Conservation (phyloP, 495 filamentous ascomycete species). For the Talaromyces ruber region DNA sequence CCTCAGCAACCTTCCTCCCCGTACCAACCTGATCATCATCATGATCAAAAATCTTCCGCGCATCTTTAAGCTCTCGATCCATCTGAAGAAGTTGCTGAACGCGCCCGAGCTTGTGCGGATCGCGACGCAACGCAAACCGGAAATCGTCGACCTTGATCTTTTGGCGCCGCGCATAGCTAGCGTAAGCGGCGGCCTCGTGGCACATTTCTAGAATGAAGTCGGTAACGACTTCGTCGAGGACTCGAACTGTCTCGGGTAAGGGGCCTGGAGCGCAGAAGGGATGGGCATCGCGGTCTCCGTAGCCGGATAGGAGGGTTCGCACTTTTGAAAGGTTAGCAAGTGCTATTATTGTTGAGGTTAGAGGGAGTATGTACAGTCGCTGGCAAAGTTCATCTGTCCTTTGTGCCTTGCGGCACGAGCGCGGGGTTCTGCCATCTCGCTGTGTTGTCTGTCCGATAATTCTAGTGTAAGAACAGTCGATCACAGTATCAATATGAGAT, state of each 20-base stretch:
- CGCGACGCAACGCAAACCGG: constrained; percentile 80
- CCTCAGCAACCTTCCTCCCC: constrained; percentile 27
- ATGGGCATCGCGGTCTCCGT: constrained; percentile 58
- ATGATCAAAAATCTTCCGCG: constrained; percentile 60
- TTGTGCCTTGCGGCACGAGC: constrained; percentile 74
- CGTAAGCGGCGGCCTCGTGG: constrained; percentile 77
- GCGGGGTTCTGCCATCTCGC: constrained; percentile 55
- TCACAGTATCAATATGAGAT: background rate
- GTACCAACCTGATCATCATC: constrained; percentile 39
- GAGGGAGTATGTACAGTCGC: constrained; percentile 54
- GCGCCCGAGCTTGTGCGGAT: constrained; percentile 78
- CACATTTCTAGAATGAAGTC: constrained; percentile 85
- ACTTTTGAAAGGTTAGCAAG: constrained; percentile 39
- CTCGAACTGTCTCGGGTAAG: constrained; percentile 71
- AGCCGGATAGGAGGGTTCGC: constrained; percentile 72
- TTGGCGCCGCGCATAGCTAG: constrained; percentile 72
- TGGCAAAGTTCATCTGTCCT: constrained; percentile 80
- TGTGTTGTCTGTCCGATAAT: constrained; percentile 9
- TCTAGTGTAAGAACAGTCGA: background rate
- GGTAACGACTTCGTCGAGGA: constrained; percentile 89
- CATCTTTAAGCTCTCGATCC: constrained; percentile 68
- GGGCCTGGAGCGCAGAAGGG: constrained; percentile 42
- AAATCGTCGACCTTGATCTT: constrained; percentile 99
- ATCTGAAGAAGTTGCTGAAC: constrained; percentile 79
- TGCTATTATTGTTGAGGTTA: background rate